phyloP scores from a whole-genome alignment of 2,329 filamentous ascomycete species.

The Fusarium gaditjirri region DNA sequence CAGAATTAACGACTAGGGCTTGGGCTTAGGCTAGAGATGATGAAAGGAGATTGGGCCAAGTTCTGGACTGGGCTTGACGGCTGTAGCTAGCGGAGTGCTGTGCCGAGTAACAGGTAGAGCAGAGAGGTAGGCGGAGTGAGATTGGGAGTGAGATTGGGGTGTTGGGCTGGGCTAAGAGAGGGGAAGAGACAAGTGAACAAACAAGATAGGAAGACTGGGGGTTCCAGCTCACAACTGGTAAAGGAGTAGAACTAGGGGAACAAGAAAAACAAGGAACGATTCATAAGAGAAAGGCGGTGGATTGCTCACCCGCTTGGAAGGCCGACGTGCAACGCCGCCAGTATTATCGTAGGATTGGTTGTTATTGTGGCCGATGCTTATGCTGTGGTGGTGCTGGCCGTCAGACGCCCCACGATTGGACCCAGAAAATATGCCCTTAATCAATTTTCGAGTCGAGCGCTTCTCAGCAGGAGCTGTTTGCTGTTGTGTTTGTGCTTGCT shows the following conservation, averaged over 20 bases:
- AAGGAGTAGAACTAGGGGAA: slow-evolving; percentile 16
- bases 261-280: slow-evolving; percentile 51
- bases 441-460: slow-evolving; percentile 63
- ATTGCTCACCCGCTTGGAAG: slow-evolving; percentile 68
- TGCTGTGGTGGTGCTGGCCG: slow-evolving; percentile 45
- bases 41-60: slow-evolving; percentile 37
- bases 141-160: slow-evolving; percentile 25
- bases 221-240: slow-evolving; percentile 30
- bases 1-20: slow-evolving; percentile 35
- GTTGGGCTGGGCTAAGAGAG: slow-evolving; percentile 31
- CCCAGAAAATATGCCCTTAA: slow-evolving; percentile 64
- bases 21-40: slow-evolving; percentile 39
- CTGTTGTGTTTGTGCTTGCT: slow-evolving; percentile 38
- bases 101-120: slow-evolving; percentile 16
- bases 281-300: slow-evolving; percentile 55
- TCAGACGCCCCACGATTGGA: slow-evolving; percentile 48
- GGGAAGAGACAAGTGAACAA: slow-evolving; percentile 10
- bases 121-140: slow-evolving; percentile 22
- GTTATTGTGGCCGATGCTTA: slow-evolving; percentile 43
- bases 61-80: slow-evolving; percentile 29
- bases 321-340: slow-evolving; percentile 61
- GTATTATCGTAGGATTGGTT: slow-evolving; percentile 59
- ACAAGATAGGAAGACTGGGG: slow-evolving; percentile 8
- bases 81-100: slow-evolving; percentile 33
- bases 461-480: slow-evolving; percentile 53